Evolutionary conservation across 352 stramenopile genomes (phyloP), one percentile per base, ranked within the genome.

Genomic region (Thalassiosira livingstoniorum): DNA sequence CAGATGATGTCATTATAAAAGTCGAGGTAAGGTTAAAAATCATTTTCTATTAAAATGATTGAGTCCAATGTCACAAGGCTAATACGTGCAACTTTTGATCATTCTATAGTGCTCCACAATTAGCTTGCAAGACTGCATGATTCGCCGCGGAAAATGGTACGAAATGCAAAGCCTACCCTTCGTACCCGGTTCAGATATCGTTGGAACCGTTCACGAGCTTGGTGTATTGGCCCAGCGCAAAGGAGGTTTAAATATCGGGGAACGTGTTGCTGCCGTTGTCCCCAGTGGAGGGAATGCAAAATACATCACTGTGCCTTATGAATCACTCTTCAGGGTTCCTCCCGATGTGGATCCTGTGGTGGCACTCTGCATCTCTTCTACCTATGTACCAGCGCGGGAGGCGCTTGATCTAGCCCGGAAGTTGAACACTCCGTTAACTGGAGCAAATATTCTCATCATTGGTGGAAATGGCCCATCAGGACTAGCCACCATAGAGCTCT

Each of bases 351-450:
- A 93, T 85, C 71, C 79, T 29, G 82, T 85, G 0, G 34, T 87
- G 32, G 90, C 83, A 34, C 68, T 84, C 13, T 92, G 90, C 62
- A 51, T 94, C 13, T 51, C 64, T 25, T 86, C 87, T 35, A 91
- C 70, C 0, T 94, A 93, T 58, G 77, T 94, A 18, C 69, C 86
- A 1, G 90, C 88, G 18, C 85, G 88, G 54, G 80, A 93, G 74
- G 73, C 85, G 35, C 54, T 94, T 15, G 74, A 85, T 27, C 21
- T 81, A 37, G 74, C 68, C 35, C 62, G 85, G 31, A 83, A 74
- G 45, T 39, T 65, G 37, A 81, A 81, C 29, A 86, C 79, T 1
- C 79, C 79, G 1, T 69, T 86, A 1, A 86, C 79, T 5, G 79
- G 73, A 34, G 79, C 79, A 1, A 86, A 82, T 39, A 73, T 93